Evolutionary conservation across 352 stramenopile species (phyloP), one percentile per base, ranked within the genome.

Genomic region (Peronospora tabacina): DNA sequence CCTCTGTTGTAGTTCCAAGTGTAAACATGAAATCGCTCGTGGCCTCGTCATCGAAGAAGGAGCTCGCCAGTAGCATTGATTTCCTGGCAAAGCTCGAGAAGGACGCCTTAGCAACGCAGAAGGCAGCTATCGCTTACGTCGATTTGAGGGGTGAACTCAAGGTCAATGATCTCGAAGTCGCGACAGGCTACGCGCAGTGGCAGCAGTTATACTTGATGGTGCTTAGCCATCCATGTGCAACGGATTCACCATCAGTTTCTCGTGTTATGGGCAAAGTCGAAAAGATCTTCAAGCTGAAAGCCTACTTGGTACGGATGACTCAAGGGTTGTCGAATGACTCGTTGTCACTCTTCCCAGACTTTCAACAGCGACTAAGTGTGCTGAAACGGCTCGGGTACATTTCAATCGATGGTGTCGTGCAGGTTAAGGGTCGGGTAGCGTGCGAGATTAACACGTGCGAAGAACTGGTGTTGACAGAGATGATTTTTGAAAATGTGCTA

Each of bases 361-460:
- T 98, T 62, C 82, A 98, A 64, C 86, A 97, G 60, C 79, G 93
- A 7, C 82, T 98, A 22, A 70, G 79, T 20, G 82, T 98, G 38
- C 78, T 98, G 19, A 81, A 90, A 55, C 81, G 82, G 11, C 82
- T 98, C 16, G 92, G 93, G n/a, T 98, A 98, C 72, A 86, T 98
- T 41, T 91, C 82, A 0, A 63, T 77, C 1, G 82, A 88, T 43
- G 78, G 79, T 12, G 75, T 91, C 10, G 93, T 99, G 29, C 86
- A 95, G 44, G 74, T 90, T 28, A 99, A 99, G 63, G 97, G 97
- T 15, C 82, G 95, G 17, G 95, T 98, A 8, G 95, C 95, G 2
- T 99, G 95, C 55, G 95, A 99, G 74, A 92, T 99, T 38, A 98
- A 98, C 73, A 98, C 94, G 3, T 98, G 94, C 53, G 93, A 99